Conservation (phyloP, 129 eudicot genomes). For the Ambrosia artemisiifolia region DNA sequence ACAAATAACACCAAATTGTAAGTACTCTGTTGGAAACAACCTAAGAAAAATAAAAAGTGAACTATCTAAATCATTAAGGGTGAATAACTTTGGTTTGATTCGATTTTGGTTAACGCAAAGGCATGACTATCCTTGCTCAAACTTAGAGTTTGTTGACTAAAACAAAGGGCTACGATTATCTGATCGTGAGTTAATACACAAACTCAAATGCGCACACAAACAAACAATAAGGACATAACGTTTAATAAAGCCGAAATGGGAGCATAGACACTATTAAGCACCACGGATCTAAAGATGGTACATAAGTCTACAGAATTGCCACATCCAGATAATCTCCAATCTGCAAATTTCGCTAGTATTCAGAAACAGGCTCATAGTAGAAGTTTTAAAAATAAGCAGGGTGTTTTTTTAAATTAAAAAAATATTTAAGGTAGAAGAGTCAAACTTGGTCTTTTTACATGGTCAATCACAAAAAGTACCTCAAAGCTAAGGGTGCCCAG, state of each 20-base stretch:
- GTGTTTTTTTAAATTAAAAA: too few species aligned
- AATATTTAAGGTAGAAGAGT: not conserved
- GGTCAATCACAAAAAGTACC: not conserved
- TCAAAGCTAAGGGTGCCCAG: slow-evolving; percentile 13
- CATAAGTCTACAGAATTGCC: slow-evolving; percentile 50
- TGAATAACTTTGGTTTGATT: not conserved
- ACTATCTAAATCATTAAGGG: not conserved
- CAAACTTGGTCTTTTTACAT: not conserved
- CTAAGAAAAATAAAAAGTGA: not conserved
- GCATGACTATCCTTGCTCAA: not conserved
- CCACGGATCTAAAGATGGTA: not conserved
- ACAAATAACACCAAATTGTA: not conserved
- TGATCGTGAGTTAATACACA: not conserved
- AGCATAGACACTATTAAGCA: not conserved
- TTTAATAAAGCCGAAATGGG: slow-evolving; percentile 14
- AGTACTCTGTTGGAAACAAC: not conserved
- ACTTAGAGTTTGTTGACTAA: not conserved
- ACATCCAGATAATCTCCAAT: slow-evolving; percentile 92
- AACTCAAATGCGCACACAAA: not conserved
- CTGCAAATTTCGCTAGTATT: slow-evolving; percentile 39
- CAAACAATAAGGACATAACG: not conserved
- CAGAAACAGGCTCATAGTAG: not conserved
- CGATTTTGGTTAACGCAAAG: slow-evolving; percentile 22
- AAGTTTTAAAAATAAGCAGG: not conserved
- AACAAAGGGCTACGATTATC: not conserved